Base-by-base conservation (phyloP, 176 grass and related monocot species). In the Aegilops speltoides region DNA sequence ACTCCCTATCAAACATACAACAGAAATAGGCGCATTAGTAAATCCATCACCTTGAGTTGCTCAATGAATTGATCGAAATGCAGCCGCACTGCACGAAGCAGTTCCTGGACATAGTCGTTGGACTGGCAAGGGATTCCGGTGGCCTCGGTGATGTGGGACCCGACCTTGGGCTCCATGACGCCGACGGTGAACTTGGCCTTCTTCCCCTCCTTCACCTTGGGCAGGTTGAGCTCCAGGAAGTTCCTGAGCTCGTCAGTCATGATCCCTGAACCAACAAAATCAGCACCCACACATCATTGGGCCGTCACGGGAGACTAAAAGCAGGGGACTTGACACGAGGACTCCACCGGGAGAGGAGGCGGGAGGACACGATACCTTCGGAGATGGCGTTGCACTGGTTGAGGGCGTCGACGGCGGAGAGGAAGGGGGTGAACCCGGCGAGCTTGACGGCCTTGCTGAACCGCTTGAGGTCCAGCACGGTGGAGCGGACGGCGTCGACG, bases 371-470 rank as follows among this genome's bases (percentile, higher is more conserved):
- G 13, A 43, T 88, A 92, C 95, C 92, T 89, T 97, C 92, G 40
- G 92, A 92, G 54, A 97, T 62, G 29, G 95, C 86, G 81, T 89
- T 92, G 28, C 83, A 87, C 79, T 97, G 95, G 68, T 89, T 89
- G 77, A 94, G 86, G n/a, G 95, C 95, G n/a, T 94, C 92, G 14
- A 86, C 6, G 29, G 95, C 88, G 38, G 95, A 91, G 15, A 86
- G 86, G 90, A 84, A 97, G 33, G 95, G 92, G 34, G 66, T 66
- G 95, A 97, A 97, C 19, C 73, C 90, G 19, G 64, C 68, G 83
- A 94, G 88, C 84, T 91, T 97, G 77, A 92, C 90, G 78, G 89
- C 90, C 92, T 89, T 93, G 36, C 92, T 88, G 37, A 97, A 92
- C 20, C 95, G 95, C 31, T 83, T 84, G 26, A 92, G 86, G 68